Base-by-base conservation (phyloP, 2,329 filamentous ascomycete genomes). In the Dactylellina sp. region DNA sequence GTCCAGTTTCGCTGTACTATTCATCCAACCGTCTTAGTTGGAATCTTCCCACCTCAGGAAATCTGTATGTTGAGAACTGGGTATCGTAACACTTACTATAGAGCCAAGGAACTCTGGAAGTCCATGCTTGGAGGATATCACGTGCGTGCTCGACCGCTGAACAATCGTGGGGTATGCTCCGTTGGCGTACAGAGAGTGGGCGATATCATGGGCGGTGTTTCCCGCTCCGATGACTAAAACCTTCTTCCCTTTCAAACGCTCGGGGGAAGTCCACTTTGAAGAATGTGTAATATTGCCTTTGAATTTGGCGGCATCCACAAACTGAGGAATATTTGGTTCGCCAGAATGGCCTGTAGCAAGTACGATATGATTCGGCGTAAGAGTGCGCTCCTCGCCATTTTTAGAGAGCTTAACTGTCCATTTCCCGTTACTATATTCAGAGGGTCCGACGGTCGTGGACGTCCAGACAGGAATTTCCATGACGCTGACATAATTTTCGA, bases 391-490 rank as follows among this genome's bases (percentile, higher is more conserved):
- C 75, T 87, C 83, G 0, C 77, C 78, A 11, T 75, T 81, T 59
- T 83, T 81, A 24, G 83, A 80, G 0, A 90, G 76, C 0, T 81
- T 82, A 1, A 89, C 81, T 0, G 84, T 86, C 89, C 89, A 91
- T 66, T 62, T 57, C 9, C 68, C 68, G 12, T 74, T 46, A 3
- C 78, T 76, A 35, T 83, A 81, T 0, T 81, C 80, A 0, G 76
- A 76, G 0, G 86, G 85, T 22, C 87, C 83, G 82, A 85, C 89
- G 1, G 81, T 80, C 0, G 85, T 81, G 0, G 81, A 83, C 0
- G 87, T 87, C 89, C 89, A 91, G 24, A 90, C 84, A 74, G 91
- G 89, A 42, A 91, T 83, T 76, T 91, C 89, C n/a, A 91, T 82
- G 0, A 87, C 80, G 3, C 82, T 84, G 0, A 85, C 89, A 76